Evolutionary conservation across 352 stramenopile genomes (phyloP), one percentile per base, ranked within the genome.

Genomic region (Pythium aquatile): DNA sequence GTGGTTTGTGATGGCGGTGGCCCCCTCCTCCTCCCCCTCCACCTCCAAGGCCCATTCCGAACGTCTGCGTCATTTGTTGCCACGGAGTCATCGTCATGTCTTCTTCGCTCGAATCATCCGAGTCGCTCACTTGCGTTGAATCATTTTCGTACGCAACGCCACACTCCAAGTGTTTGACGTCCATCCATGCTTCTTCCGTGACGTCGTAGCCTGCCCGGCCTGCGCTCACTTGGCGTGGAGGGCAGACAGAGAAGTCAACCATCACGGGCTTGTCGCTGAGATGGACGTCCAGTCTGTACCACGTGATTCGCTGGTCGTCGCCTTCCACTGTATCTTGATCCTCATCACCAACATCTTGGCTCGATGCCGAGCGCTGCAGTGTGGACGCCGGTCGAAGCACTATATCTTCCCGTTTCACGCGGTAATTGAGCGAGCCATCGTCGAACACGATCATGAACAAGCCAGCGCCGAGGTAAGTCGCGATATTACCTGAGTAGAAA

Each of bases 1-100:
- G 46, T 6, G 58, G 46, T 13, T 61, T 51, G 35, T 69, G 60
- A 10, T 61, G 60, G 24, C 42, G 61, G 35, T 53, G 39, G 7
- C 54, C 39, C 16, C 55, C 55, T 44, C 74, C 69, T 42, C 69
- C 65, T 17, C 64, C 60, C 4, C 75, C 64, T 52, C 85, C 84
- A n/a, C 69, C 72, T 17, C 64, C 54, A 5, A 71, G 72, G 5
- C 63, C 63, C 74, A 93, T 93, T 30, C 84, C 82, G 37, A 93
- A 90, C 6, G 82, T 93, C 46, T 90, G 83, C 1, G 84, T 93
- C 82, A 93, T 93, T 66, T 93, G 84, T 52, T 93, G 84, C 84
- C 84, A 93, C 17, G 83, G 84, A 1, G 84, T 91, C 79, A 93
- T 88, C 28, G 62, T 83, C 72, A 89, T 84, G 52, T 93, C 81